Percentiles rank a stretch among this genome's conserved stretches.
These are phyloP conservation scores for Claviceps sp. DNA, from an alignment of 2,329 filamentous ascomycete genomes.

Conservation along the genomic window DNA sequence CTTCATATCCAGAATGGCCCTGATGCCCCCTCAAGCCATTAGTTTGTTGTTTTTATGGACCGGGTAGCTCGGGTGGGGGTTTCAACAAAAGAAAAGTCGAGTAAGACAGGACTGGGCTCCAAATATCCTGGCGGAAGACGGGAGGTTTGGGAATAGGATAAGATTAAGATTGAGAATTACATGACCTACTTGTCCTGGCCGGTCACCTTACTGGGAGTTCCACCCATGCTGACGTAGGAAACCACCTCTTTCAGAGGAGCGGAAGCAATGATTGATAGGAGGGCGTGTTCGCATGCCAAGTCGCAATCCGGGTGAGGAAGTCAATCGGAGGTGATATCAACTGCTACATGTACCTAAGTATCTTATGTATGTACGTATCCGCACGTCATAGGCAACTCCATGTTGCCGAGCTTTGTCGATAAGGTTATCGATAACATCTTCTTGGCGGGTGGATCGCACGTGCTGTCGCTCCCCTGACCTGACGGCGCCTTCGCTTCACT, in stretches of 20 bases:
- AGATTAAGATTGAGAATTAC: neutral
- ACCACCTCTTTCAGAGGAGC: neutral
- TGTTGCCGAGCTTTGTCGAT: too few relatives aligned
- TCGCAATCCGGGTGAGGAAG: neutral
- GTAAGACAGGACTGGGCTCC: neutral
- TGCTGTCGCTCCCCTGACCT: too few relatives aligned
- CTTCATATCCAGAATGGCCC: slow-evolving; percentile 95
- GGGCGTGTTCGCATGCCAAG: neutral
- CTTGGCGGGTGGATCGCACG: too few relatives aligned
- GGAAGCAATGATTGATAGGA: neutral
- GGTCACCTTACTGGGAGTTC: slow-evolving; percentile 43
- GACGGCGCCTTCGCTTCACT: too few relatives aligned
- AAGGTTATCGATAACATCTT: too few relatives aligned
- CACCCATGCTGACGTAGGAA: slow-evolving; percentile 31
- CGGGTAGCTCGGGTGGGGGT: too few relatives aligned
- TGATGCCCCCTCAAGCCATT: slow-evolving; percentile 21
- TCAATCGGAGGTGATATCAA: too few relatives aligned
- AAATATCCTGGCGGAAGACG: neutral
- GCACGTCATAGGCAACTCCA: too few relatives aligned
- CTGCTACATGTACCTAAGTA: too few relatives aligned
- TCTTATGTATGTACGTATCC: too few relatives aligned
- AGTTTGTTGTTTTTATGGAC: too few relatives aligned
- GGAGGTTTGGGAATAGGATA: too few relatives aligned
- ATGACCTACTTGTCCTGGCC: slow-evolving; percentile 68
- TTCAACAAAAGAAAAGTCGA: neutral